These are phyloP conservation scores for Coleophoma eucalyptorum DNA, from an alignment of 2,329 filamentous ascomycete species.

Conservation along the genomic window DNA sequence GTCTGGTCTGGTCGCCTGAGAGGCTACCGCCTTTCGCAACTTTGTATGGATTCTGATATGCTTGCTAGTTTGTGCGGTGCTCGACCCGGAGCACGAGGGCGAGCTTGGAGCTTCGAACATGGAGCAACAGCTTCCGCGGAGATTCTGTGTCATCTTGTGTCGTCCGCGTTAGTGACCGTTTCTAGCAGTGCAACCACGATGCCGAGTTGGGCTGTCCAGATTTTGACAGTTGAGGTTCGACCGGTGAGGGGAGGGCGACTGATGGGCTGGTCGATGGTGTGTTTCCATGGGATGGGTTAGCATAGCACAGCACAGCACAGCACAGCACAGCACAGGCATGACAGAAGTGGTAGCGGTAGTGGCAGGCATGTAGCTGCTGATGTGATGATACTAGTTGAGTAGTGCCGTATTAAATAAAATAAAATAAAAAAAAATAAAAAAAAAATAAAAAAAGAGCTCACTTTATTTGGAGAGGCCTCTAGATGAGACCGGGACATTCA, in stretches of 20 bases:
- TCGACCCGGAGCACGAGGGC: not conserved
- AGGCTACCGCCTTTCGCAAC: no score
- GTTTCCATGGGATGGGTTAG: not conserved
- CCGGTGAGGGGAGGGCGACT: not conserved
- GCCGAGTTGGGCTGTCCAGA: not conserved
- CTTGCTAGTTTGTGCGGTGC: no score
- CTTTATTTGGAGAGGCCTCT: no score
- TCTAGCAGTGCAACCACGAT: not conserved
- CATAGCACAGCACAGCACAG: not conserved
- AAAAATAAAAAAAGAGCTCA: no score
- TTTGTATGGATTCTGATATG: no score
- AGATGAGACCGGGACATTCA: no score
- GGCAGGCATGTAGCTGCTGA: not conserved
- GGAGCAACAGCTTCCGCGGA: no score
- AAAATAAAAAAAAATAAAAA: no score
- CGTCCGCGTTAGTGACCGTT: not conserved
- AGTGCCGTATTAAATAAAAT: not conserved
- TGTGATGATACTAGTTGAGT: not conserved
- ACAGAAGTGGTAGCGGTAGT: not conserved
- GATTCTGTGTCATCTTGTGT: no score
- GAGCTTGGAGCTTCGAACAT: no score
- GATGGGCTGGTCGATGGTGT: not conserved
- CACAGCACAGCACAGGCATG: not conserved
- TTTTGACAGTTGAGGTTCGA: not conserved
- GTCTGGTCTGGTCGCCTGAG: not conserved